phyloP scores from a whole-genome alignment of 192 early-diverging fungal genomes.

The Linnemannia exigua region DNA sequence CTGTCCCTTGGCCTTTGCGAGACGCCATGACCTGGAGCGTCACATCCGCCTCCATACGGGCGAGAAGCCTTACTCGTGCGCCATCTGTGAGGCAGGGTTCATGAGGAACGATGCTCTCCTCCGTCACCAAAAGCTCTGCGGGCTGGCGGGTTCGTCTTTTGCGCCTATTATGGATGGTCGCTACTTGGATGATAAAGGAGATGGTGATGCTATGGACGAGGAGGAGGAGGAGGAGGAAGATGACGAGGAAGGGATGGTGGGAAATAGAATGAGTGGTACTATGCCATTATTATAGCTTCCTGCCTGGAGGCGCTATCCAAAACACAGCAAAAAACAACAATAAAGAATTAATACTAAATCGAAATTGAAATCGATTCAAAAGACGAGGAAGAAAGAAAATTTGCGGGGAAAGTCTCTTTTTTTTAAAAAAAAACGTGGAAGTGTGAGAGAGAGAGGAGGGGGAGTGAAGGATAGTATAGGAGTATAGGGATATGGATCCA shows the following conservation, averaged over 20 bases:
- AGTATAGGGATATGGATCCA: not conserved
- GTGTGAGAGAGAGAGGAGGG: not conserved
- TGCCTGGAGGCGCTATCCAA: too few species aligned
- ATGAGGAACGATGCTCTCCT: constrained; percentile 86
- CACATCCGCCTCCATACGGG: constrained; percentile 86
- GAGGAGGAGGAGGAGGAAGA: not conserved
- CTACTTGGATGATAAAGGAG: not conserved
- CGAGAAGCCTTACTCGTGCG: constrained; percentile 81
- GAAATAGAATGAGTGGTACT: too few species aligned
- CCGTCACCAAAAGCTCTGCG: constrained; percentile 67
- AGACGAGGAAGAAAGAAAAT: not conserved
- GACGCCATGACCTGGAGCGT: constrained; percentile 94
- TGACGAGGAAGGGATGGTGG: not conserved
- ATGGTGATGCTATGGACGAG: not conserved
- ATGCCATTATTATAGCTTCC: too few species aligned
- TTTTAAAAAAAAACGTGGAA: not conserved
- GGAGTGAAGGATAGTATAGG: not conserved
- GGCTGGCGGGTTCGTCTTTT: constrained; percentile 23
- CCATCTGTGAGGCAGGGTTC: constrained; percentile 79
- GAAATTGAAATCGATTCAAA: too few species aligned
- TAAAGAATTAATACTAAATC: too few species aligned
- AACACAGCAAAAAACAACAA: not conserved
- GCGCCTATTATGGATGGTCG: constrained; percentile 2
- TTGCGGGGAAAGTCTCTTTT: not conserved
- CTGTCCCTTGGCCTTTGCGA: constrained; percentile 84